Base-by-base conservation (phyloP, 1,284 basidiomycete genomes). In the Bondarzewia mesenterica region DNA sequence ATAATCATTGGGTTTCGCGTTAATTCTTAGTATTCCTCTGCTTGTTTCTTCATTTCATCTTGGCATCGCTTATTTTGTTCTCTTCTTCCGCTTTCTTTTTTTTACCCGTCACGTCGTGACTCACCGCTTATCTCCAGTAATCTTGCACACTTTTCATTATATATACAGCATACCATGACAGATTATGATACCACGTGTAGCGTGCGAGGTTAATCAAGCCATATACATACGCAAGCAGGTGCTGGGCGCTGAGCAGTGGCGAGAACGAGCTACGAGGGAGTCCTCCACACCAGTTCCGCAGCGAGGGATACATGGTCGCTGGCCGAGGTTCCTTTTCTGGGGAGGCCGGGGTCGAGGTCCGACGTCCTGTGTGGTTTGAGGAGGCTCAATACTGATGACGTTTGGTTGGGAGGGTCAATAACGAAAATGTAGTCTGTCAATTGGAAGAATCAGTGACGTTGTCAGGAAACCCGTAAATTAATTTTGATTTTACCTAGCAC, bases 291-390 rank as follows among this genome's bases (percentile, higher is more conserved):
- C 72, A 67, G 60, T 23, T 85, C 77, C 5, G 74, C 76, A 38
- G 78, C 81, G 8, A 96, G 73, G 1, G 86, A 85, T 51, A 93
- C 72, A 61, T 97, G 93, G 65, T 97, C 93, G 58, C 89, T 92
- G 8, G 88, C 89, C 55, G 85, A 88, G 22, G 93, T 73, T 15
- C 79, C 81, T 54, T 78, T 79, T 57, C 80, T 74, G n/a, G 93
- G 93, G 39, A 97, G 66, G 7, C 93, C 93, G 7, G 75, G 74
- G 6, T 73, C 74, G 7, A 96, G 72, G 44, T 82, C 75, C 46
- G 77, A 69, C n/a, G 75, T 75, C 16, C 58, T 61, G 52, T 84
- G 85, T 7, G 89, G 84, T 29, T 76, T 65, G 16, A 92, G 75
- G 12, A 93, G 67, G 18, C 80, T 75, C 3, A 71, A 67, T 4